phyloP scores from a whole-genome alignment of 257 asterid species.

The Schizonepeta tenuifolia region DNA sequence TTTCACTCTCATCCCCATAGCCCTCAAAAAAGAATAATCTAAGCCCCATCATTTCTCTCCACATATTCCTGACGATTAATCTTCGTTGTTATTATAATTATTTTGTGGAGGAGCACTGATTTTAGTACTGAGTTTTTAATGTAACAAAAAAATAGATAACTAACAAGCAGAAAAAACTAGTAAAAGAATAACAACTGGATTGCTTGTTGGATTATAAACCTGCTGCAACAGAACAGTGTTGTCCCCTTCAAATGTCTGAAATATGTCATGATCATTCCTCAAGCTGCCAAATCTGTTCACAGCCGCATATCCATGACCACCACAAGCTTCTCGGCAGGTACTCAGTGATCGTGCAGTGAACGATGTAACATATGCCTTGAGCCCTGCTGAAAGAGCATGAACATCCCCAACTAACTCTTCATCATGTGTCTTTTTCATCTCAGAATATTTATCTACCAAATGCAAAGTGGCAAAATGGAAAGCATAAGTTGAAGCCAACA shows the following conservation, averaged over 20 bases:
- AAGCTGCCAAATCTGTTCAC: slow-evolving; percentile 91
- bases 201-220: slow-evolving; percentile 46
- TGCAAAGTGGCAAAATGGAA: slow-evolving; percentile 82
- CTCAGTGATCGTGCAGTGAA: slow-evolving; percentile 85
- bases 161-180: neutral
- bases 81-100: neutral
- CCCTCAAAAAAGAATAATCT: neutral
- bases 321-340: slow-evolving; percentile 93
- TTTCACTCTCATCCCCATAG: neutral
- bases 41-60: neutral
- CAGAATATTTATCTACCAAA: slow-evolving; percentile 75
- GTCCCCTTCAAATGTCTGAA: slow-evolving; percentile 99
- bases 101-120: neutral
- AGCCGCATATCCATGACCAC: slow-evolving; percentile 99
- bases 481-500: slow-evolving; percentile 90
- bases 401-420: slow-evolving; percentile 85
- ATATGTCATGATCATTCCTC: slow-evolving; percentile 97
- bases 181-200: neutral
- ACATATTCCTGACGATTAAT: neutral
- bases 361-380: slow-evolving; percentile 92
- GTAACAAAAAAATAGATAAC: neutral
- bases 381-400: slow-evolving; percentile 93
- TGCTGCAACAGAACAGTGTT: slow-evolving; percentile 97
- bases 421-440: slow-evolving; percentile 81
- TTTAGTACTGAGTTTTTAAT: neutral